phyloP scores from a whole-genome alignment of 2,329 filamentous ascomycete genomes.

The Paracorniculantispora psalliotae region DNA sequence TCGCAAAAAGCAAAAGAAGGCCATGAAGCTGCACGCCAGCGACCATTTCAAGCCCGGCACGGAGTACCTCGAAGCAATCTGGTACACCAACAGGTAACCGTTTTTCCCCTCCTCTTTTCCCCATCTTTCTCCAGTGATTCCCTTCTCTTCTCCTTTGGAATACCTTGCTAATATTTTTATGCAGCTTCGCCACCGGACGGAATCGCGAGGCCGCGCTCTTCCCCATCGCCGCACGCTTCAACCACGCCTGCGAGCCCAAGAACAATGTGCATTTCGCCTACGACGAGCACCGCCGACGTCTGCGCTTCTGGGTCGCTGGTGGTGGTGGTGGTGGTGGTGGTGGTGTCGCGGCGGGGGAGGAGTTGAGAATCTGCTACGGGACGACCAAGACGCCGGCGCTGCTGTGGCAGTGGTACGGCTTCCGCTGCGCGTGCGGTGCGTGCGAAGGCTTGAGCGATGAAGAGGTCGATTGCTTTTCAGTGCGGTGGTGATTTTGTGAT shows the following conservation, averaged over 20 bases:
- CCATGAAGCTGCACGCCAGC: slow-evolving; percentile 34
- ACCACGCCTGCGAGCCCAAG: slow-evolving; percentile 47
- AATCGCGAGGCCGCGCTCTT: slow-evolving; percentile 37
- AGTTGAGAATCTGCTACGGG: slow-evolving; percentile 50
- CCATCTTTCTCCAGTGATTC: neutral
- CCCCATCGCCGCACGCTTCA: slow-evolving; percentile 50
- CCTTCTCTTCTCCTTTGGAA: neutral
- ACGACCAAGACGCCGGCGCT: slow-evolving; percentile 26
- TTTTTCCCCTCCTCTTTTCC: slow-evolving; percentile 18
- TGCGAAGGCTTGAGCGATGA: slow-evolving; percentile 28
- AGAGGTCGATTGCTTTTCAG: neutral
- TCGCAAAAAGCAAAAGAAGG: slow-evolving; percentile 26
- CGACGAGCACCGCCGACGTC: slow-evolving; percentile 26
- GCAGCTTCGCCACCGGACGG: slow-evolving; percentile 25
- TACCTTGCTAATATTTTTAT: neutral
- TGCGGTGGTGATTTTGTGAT: slow-evolving; percentile 1
- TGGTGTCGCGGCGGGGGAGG: slow-evolving; percentile 36
- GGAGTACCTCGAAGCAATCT: slow-evolving; percentile 32
- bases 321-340: too few relatives aligned
- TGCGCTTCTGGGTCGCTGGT: slow-evolving; percentile 40
- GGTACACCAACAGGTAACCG: slow-evolving; percentile 41
- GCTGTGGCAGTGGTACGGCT: slow-evolving; percentile 45
- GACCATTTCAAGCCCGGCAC: slow-evolving; percentile 24
- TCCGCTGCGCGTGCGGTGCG: slow-evolving; percentile 45
- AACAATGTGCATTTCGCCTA: slow-evolving; percentile 42